Conservation (phyloP, 257 asterid species). For the Marsdenia floribunda region DNA sequence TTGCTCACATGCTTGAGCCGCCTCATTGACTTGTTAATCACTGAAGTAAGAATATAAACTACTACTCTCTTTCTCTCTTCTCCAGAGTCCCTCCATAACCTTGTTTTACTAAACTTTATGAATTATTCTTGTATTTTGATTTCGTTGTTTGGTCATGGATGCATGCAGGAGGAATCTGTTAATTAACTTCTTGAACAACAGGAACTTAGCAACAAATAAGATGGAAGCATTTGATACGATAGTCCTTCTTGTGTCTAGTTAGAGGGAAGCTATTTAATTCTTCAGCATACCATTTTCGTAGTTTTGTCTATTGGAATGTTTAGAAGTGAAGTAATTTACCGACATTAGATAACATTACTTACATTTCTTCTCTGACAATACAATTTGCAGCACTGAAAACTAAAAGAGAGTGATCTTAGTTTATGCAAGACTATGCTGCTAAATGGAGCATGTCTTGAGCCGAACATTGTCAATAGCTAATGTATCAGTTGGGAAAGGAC, state of each 20-base stretch:
- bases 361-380: no score
- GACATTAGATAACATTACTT: neutral
- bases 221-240: neutral
- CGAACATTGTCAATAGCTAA: conserved; percentile 46
- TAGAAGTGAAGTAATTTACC: neutral
- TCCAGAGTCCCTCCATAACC: no score
- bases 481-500: conserved; percentile 45
- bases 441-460: conserved; percentile 38
- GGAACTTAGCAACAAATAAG: neutral
- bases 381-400: neutral
- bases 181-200: no score
- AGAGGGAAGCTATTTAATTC: neutral
- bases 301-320: neutral
- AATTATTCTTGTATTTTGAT: neutral
- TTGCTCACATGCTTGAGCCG: conserved; percentile 54
- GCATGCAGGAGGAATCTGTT: conserved; percentile 20
- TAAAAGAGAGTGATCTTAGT: neutral
- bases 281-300: neutral
- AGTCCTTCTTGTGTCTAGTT: neutral
- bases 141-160: neutral
- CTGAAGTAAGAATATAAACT: conserved; percentile 30
- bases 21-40: conserved; percentile 32
- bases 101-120: neutral
- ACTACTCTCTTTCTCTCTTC: neutral
- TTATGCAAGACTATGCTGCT: neutral